Conservation (phyloP, 805 yeast genomes). For the Candida germanica region DNA sequence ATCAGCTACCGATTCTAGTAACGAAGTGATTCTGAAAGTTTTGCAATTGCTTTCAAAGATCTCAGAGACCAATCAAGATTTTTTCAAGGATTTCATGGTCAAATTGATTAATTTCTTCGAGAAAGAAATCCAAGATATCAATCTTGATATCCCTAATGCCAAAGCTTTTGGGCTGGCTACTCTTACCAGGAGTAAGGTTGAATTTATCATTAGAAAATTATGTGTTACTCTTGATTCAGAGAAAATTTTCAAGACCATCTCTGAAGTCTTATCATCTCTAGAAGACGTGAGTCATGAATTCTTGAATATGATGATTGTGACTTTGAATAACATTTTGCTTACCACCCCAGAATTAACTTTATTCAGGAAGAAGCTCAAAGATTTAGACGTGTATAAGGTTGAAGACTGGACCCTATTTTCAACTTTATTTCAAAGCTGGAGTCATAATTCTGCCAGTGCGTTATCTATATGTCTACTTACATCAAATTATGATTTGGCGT, state of each 20-base stretch:
- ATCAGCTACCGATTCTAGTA: conserved; percentile 67
- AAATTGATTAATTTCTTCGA: conserved; percentile 69
- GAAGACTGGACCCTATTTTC: conserved; percentile 72
- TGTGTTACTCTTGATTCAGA: conserved; percentile 81
- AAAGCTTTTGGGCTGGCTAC: conserved; percentile 4
- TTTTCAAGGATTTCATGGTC: conserved; percentile 71
- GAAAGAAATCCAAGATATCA: conserved; percentile 41
- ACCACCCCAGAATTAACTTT: conserved; percentile 78
- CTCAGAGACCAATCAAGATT: conserved; percentile 70
- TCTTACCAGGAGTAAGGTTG: conserved; percentile 45
- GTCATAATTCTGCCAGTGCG: conserved; percentile 85
- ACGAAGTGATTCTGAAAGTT: conserved; percentile 72
- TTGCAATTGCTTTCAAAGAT: conserved; percentile 70
- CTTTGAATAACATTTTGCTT: conserved; percentile 78
- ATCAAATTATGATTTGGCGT: conserved; percentile 85
- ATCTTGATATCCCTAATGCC: conserved; percentile 8
- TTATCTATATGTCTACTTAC: conserved; percentile 81
- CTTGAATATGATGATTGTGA: conserved; percentile 77
- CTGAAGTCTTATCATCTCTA: conserved; percentile 59
- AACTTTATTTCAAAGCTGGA: conserved; percentile 83
- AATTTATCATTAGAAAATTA: conserved; percentile 77
- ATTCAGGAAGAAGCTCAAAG: conserved; percentile 63
- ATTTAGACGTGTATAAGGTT: conserved; percentile 47
- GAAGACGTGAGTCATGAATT: conserved; percentile 63
- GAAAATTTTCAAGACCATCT: conserved; percentile 74